Evolutionary conservation across 495 filamentous ascomycete species (phyloP), one percentile per base, ranked within the genome.

Genomic region (Bryoglossum gracile): DNA sequence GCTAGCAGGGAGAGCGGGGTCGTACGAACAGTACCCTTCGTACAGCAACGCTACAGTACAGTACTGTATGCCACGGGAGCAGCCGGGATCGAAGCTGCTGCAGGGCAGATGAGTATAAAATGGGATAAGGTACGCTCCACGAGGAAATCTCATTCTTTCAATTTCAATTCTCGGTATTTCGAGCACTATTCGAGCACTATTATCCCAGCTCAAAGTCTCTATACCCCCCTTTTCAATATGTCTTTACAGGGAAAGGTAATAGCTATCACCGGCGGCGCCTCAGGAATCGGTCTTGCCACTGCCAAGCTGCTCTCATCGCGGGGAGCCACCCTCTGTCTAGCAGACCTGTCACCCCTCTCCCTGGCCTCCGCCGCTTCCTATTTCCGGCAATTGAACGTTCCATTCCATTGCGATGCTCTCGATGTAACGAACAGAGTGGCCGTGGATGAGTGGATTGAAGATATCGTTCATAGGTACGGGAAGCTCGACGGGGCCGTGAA

Each of bases 251-350:
- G 58, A 51, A 68, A 67, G 51, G 67, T 68, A 8, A 63, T 69
- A 52, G 58, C 75, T 23, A 67, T 78, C 46, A 77, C 75, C 5
- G 74, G 74, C 9, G 73, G 72, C 13, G 71, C 66, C n/a, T 71
- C 65, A 33, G 74, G 75, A 43, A 77, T 79, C 48, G 75, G 75
- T 48, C 67, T 65, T 17, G 72, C 73, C 5, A 74, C 73, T 0
- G 69, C 72, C 8, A 60, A 66, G 32, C 67, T 69, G 30, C 58
- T 76, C 13, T 58, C 67, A 18, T 46, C 45, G 8, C 58, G 67
- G 1, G 71, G 70, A 22, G 73, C 72, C 3, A 65, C 55, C 4
- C 61, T 79, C 33, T 65, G 63, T 21, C 63, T 76, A 34, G 67
- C 59, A 18, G 73, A 78, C 45, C 58, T 76, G 48, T 66, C 71